phyloP scores from a whole-genome alignment of 345 rosid species.

The Theobroma cacao region DNA sequence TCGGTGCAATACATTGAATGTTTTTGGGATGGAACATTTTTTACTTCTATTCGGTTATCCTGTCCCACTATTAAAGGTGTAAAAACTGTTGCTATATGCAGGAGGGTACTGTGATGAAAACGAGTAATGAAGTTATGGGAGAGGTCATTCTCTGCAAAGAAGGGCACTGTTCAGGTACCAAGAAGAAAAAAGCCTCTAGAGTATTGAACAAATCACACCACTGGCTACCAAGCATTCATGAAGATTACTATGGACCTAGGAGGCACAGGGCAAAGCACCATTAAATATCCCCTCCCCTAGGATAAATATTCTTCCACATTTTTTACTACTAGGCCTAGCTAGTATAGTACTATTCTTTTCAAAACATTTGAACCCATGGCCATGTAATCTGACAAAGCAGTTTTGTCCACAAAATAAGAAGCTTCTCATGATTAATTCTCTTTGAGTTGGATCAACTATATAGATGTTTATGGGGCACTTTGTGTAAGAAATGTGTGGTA shows the following conservation, averaged over 20 bases:
- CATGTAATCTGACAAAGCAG: constrained; percentile 8
- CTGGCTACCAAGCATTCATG: constrained; percentile 50
- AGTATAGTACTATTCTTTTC: neutral
- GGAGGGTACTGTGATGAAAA: constrained; percentile 15
- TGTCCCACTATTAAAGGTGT: neutral
- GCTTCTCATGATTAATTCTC: neutral
- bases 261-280: constrained; percentile 54
- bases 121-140: neutral
- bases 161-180: constrained; percentile 26
- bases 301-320: neutral
- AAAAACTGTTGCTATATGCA: neutral
- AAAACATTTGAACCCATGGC: neutral
- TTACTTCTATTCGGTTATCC: too few species aligned
- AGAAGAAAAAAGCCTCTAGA: constrained; percentile 25
- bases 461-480: neutral
- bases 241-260: constrained; percentile 66
- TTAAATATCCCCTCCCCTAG: constrained; percentile 7
- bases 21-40: neutral
- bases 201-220: constrained; percentile 20
- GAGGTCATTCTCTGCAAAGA: constrained; percentile 16
- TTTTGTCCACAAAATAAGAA: neutral
- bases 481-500: neutral
- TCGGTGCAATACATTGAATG: neutral
- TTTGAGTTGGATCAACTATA: neutral
- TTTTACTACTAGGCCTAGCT: neutral